phyloP scores from a whole-genome alignment of 176 grass and related monocot species.

The Puya raimondii region DNA sequence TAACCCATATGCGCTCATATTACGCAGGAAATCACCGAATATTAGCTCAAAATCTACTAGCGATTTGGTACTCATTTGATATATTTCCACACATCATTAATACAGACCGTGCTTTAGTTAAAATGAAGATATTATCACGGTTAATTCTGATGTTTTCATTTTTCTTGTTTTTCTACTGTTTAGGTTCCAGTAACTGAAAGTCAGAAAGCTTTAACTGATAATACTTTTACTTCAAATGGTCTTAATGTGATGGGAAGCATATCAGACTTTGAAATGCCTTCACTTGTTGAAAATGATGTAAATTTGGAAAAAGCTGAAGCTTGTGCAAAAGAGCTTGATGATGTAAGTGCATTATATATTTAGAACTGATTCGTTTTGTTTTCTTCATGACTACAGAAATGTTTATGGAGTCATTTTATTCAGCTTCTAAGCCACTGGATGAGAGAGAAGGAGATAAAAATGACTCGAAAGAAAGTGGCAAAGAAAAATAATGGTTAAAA shows the following conservation, averaged over 20 bases:
- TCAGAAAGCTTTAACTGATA: constrained; percentile 28
- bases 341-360: constrained; percentile 46
- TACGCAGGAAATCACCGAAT: constrained; percentile 59
- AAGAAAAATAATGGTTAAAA: no score
- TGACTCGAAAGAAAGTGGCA: no score
- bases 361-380: constrained; percentile 6
- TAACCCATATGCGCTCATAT: constrained; percentile 26
- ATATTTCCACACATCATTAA: not conserved
- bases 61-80: constrained; percentile 28
- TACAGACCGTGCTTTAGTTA: not conserved
- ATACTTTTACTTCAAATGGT: constrained; percentile 27
- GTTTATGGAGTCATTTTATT: no score
- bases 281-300: constrained; percentile 59
- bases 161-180: constrained; percentile 24
- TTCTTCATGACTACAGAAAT: not conserved
- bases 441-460: no score
- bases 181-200: constrained; percentile 44
- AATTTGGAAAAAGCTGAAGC: constrained; percentile 84
- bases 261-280: constrained; percentile 60
- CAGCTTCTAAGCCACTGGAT: no score
- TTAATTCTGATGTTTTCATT: constrained; percentile 17
- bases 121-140: not conserved
- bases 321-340: constrained; percentile 76
- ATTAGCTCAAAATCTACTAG: constrained; percentile 23
- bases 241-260: constrained; percentile 30